Percentiles rank a stretch among this genome's conserved stretches.
phyloP scores from a whole-genome alignment of 305 asterid genomes.

The Fraxinus nigra region DNA sequence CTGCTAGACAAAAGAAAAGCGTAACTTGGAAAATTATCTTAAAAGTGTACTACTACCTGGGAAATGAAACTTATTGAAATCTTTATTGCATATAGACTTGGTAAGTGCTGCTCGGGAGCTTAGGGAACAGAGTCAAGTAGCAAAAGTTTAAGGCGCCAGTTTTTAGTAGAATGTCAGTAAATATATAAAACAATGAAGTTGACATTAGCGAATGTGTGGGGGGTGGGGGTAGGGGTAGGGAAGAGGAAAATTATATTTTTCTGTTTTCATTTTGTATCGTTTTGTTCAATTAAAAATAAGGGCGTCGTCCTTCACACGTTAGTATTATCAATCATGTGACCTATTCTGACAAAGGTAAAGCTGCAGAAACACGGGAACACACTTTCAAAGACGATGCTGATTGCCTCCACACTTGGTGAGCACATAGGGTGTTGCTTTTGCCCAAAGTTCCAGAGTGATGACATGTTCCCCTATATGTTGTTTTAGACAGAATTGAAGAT shows the following conservation, averaged over 20 bases:
- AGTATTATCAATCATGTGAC: background rate
- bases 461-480: no score
- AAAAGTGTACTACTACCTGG: background rate
- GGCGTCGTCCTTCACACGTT: background rate
- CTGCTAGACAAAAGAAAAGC: conserved; percentile 6
- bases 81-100: background rate
- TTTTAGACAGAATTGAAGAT: background rate
- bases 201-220: background rate
- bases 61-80: background rate
- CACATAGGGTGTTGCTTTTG: background rate
- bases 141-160: background rate
- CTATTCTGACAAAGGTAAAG: background rate
- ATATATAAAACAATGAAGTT: background rate
- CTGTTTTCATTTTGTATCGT: background rate
- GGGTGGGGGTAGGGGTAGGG: background rate
- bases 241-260: background rate
- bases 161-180: background rate
- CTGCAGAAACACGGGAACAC: background rate
- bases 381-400: background rate
- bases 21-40: background rate
- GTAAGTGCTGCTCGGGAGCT: background rate
- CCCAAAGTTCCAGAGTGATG: background rate
- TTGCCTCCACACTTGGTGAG: background rate
- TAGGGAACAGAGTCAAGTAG: background rate
- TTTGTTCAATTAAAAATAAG: background rate